phyloP scores from a whole-genome alignment of 192 early-diverging fungal genomes.

The Backusella sp. region DNA sequence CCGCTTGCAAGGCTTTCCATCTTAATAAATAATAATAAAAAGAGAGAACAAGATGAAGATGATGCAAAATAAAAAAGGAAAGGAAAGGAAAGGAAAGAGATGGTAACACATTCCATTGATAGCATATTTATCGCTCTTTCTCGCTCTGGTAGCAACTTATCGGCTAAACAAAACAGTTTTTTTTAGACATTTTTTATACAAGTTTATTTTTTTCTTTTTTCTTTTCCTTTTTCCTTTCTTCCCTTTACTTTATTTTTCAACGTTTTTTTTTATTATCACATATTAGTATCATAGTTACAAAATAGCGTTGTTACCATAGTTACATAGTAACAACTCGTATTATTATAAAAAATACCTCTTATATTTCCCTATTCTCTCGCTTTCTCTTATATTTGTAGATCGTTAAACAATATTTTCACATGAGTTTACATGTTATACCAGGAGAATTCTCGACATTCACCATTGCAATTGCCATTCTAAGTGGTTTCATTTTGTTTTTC shows the following conservation, averaged over 20 bases:
- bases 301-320: not conserved
- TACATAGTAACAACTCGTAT: not conserved
- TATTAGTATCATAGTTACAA: not conserved
- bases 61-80: not conserved
- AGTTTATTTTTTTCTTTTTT: not conserved
- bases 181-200: not conserved
- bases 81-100: not conserved
- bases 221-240: not conserved
- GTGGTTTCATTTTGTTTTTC: conserved; percentile 68
- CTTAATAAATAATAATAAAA: not conserved
- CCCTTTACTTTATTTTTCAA: not conserved
- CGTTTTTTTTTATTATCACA: not conserved
- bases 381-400: not conserved
- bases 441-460: conserved; percentile 40
- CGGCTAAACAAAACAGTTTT: not conserved
- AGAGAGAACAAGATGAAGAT: not conserved
- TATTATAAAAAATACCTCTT: not conserved
- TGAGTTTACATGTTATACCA: conserved; percentile 25
- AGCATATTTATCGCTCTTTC: not conserved
- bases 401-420: not conserved
- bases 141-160: not conserved
- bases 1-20: not conserved
- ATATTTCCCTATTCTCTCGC: not conserved
- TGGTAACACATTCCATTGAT: not conserved
- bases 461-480: conserved; percentile 56